These are phyloP conservation scores for Datura wrightii DNA, from an alignment of 257 asterid species.

Conservation along the genomic window DNA sequence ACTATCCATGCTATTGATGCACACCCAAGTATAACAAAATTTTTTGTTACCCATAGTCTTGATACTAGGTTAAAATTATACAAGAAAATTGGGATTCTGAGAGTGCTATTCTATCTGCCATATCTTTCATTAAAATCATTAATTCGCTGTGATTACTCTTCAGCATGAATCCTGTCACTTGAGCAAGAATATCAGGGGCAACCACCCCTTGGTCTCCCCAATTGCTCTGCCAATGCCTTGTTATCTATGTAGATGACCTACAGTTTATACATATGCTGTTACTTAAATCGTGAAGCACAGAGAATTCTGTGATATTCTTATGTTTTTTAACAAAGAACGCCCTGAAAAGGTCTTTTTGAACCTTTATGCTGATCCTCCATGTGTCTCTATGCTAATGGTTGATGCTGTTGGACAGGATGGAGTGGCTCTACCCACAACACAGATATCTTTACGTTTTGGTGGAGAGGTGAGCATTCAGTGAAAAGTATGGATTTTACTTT, in stretches of 20 bases:
- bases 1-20: conserved; percentile 27
- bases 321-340: conserved; percentile 12
- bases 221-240: background rate
- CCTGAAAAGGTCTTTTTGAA: background rate
- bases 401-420: conserved; percentile 77
- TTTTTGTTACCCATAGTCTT: background rate
- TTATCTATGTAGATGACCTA: background rate
- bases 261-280: conserved; percentile 1
- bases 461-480: conserved; percentile 80
- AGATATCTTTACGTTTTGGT: conserved; percentile 79
- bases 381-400: conserved; percentile 25
- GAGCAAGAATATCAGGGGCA: conserved; percentile 11
- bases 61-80: conserved; percentile 3
- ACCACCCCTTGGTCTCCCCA: background rate
- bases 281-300: background rate
- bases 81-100: conserved; percentile 6
- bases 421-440: conserved; percentile 78
- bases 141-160: conserved; percentile 20
- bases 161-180: background rate
- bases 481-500: conserved; percentile 29
- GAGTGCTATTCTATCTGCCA: conserved; percentile 19
- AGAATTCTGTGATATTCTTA: background rate
- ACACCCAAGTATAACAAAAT: background rate
- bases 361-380: background rate
- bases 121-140: conserved; percentile 17